Conservation (phyloP, 331 rosid species). For the Rosa hybrid region DNA sequence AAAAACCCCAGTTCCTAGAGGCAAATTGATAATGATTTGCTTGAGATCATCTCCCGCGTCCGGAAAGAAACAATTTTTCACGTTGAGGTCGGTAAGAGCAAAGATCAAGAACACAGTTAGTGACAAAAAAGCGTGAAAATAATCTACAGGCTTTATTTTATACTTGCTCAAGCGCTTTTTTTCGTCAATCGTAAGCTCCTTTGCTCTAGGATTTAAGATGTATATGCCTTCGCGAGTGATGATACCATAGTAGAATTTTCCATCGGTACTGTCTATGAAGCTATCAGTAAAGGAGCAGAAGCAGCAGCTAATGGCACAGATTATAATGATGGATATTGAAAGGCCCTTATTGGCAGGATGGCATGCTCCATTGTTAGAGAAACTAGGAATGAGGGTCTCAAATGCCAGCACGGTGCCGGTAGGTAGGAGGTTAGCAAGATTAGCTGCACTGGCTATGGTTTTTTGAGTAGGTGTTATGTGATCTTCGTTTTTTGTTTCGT, state of each 20-base stretch:
- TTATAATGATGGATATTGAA: constrained; percentile 10
- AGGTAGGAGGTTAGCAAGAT: constrained; percentile 52
- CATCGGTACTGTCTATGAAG: constrained; percentile 17
- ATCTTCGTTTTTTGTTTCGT: neutral
- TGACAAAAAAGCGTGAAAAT: constrained; percentile 41
- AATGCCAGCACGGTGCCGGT: constrained; percentile 53
- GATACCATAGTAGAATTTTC: constrained; percentile 41
- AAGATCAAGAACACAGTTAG: constrained; percentile 48
- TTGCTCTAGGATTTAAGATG: constrained; percentile 25
- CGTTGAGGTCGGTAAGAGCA: constrained; percentile 39
- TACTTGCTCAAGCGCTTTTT: neutral
- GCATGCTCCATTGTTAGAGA: constrained; percentile 53
- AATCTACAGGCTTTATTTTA: constrained; percentile 32
- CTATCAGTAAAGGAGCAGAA: constrained; percentile 46
- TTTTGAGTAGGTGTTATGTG: constrained; percentile 17
- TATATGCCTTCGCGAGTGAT: constrained; percentile 44
- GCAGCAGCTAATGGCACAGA: constrained; percentile 41
- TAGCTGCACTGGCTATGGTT: constrained; percentile 40
- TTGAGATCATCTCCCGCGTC: neutral
- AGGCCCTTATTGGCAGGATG: constrained; percentile 38
- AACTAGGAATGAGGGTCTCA: constrained; percentile 45
- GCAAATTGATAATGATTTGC: constrained; percentile 35
- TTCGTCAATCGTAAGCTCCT: neutral
- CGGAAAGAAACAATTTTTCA: constrained; percentile 45
- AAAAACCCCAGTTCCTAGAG: constrained; percentile 39